Evolutionary conservation across 2,329 filamentous ascomycete genomes (phyloP), one percentile per base, ranked within the genome.

Genomic region (Chrysoporthe cubensis): DNA sequence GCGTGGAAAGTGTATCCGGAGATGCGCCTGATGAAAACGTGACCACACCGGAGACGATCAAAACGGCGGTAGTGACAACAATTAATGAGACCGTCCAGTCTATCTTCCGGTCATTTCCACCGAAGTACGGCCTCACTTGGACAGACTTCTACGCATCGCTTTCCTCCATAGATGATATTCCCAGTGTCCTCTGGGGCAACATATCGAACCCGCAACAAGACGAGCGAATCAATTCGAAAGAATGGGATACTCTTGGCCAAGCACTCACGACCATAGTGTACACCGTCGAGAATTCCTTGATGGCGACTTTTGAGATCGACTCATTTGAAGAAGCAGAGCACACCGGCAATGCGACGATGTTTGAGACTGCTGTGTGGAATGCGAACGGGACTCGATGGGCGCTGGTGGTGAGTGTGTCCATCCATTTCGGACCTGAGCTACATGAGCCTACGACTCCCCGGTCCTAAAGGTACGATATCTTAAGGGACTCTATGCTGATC

Each of bases 261-360:
- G 14, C 65, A 7, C 13, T 71, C 9, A 21, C 52, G 18, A 61
- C 50, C 8, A 37, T 65, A 1, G 7, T 56, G 11, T 8, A 18
- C 13, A 67, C 71, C 1, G 54, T 72, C 14, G 6, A 46, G 9
- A 74, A 74, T 54, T 74, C 73, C 16, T 65, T 74, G 9, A 69
- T 71, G n/a, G 68, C 69, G 21, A 71, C 67, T 11, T 73, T 74
- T 64, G 67, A 73, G 40, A 69, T 73, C 58, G 68, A 73, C 59
- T 67, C 70, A 5, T 58, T 72, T 13, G 60, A 66, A 6, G 59
- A 69, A 18, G 46, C 66, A 32, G 59, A 58, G 37, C 37, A 52
- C 40, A 14, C 61, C 2, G 48, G 62, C 18, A 60, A 67, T n/a
- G 14, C 11, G 7, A 16, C 54, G 9, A 44, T 62, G 57, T 57